Evolutionary conservation across 1,284 basidiomycete genomes (phyloP), one percentile per base, ranked within the genome.

Genomic region (Ganoderma boninense): DNA sequence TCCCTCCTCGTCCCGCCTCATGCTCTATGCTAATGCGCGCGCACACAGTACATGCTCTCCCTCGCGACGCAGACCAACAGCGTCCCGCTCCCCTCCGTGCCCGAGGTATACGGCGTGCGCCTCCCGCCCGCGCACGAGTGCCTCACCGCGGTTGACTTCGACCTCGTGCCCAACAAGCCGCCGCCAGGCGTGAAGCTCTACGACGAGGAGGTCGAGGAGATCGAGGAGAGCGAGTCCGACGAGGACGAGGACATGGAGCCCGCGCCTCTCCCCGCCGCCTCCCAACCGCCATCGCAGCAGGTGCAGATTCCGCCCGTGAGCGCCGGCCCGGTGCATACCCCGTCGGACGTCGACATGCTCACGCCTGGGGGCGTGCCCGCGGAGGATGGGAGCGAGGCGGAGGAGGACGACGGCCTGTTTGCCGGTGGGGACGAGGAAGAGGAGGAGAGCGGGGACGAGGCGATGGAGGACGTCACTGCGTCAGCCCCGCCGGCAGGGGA

Each of bases 41-140:
- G 44, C 61, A 44, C 46, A 38, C 78, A 98, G 96, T 96, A 98
- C 82, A 88, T 95, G 13, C 89, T 96, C 49, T 93, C 94, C 8
- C 86, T 99, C 35, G 97, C 98, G 1, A 91, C 95, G 5, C 94
- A 97, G 80, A 93, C 97, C 59, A 99, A 99, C 81, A 88, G 94
- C 0, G 87, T 90, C 40, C 96, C 97, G 0, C 88, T 99, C 4
- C 97, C 97, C 3, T 84, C 95, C 3, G 93, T 99, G 13, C 94
- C 95, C n/a, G 97, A 99, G 83, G 92, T 96, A 1, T 98, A 98
- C 82, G 97, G 97, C 44, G 90, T 99, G 62, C 92, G 97, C 26
- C 84, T 99, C 26, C 97, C 97, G 0, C 92, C 94, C 3, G 79
- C 90, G 14, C 83, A 90, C 35, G 95, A 98, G 54, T 94, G 96